Evolutionary conservation across 2,329 filamentous ascomycete species (phyloP), one percentile per base, ranked within the genome.

Genomic region (Fusarium anguioides): DNA sequence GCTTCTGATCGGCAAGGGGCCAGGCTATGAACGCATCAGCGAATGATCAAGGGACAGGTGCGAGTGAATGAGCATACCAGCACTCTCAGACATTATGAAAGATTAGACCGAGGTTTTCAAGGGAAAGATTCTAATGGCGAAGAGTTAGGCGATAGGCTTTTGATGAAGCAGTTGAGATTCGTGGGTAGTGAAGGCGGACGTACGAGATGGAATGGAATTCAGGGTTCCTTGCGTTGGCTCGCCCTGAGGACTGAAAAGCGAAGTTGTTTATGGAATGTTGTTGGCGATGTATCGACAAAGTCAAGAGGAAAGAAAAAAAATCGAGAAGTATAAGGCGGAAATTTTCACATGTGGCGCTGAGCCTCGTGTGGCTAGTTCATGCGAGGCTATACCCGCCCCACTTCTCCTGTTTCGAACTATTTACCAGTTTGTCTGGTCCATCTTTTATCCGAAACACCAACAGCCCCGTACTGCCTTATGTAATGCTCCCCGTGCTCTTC

Each of bases 1-100:
- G 85, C 74, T 88, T 86, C 76, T 87, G 85, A 76, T 93, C 90
- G 79, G 91, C 90, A 77, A 91, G 79, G 64, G 89, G 90, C 89
- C 89, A 92, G 69, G 89, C 89, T 87, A 64, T 39, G 20, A 46
- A 36, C 27, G 23, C n/a, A 48, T 76, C 45, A 77, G 72, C 49
- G 14, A 33, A 35, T 24, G 6, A 2, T 4, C 9, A 33, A 29
- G 17, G 8, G 2, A 12, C 10, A 6, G 8, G 17, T 8, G 6
- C 4, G 7, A 23, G 17, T 35, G 15, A 9, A 41, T 21, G 14
- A 40, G 36, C 60, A 35, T 72, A 74, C 71, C 71, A 66, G 71
- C 72, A 54, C 67, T 73, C 39, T 74, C 72, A 68, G 72, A 73
- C 72, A 74, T 74, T 12, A 31, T 62, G 51, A 66, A 55, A 45